Conservation (phyloP, 75 land plant species). For the Selaginella moellendorffii region DNA sequence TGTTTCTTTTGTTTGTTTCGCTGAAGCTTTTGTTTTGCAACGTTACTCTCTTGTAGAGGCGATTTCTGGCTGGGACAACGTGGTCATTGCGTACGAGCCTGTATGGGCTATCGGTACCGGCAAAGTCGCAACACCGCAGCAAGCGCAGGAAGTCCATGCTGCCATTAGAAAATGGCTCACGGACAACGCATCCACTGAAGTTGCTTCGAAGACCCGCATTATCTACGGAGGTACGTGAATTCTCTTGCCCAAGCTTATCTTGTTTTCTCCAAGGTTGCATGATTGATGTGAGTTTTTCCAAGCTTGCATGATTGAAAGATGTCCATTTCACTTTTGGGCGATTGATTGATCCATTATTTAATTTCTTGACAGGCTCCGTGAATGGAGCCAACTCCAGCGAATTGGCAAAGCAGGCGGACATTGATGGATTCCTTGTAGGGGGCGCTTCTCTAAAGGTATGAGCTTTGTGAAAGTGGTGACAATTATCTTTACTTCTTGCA, state of each 20-base stretch:
- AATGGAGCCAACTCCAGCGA: slow-evolving; percentile 9
- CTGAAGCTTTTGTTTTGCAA: no score
- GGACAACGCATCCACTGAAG: slow-evolving; percentile 64
- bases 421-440: slow-evolving; percentile 31
- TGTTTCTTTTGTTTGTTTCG: neutral
- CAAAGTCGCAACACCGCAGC: slow-evolving; percentile 81
- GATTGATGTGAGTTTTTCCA: no score
- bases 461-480: no score
- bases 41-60: slow-evolving; percentile 43
- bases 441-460: slow-evolving; percentile 83
- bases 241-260: no score
- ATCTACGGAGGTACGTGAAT: slow-evolving; percentile 95
- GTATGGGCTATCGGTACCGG: slow-evolving; percentile 99
- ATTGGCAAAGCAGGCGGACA: slow-evolving; percentile 6
- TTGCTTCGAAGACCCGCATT: slow-evolving; percentile 57
- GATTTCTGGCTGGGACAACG: slow-evolving; percentile 62
- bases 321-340: no score
- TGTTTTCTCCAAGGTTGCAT: no score
- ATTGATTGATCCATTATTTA: no score
- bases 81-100: slow-evolving; percentile 94
- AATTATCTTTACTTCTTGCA: no score
- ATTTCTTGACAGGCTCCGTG: neutral
- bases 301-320: no score
- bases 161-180: slow-evolving; percentile 83
- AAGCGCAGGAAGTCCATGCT: slow-evolving; percentile 96